Evolutionary conservation across 495 filamentous ascomycete genomes (phyloP), one percentile per base, ranked within the genome.

Genomic region (Talaromyces liani): DNA sequence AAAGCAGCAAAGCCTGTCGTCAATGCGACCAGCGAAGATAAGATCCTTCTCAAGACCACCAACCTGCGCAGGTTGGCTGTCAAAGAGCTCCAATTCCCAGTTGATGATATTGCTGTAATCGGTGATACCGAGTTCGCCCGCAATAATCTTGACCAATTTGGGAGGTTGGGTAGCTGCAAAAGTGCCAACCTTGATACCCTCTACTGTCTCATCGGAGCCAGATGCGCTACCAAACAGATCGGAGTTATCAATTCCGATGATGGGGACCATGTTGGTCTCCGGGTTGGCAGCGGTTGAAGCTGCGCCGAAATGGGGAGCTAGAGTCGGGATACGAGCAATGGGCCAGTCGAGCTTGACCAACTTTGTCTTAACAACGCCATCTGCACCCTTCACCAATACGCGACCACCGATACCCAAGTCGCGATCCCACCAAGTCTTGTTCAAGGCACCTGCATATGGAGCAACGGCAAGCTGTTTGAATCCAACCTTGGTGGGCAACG

Each of bases 81-180:
- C 94, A 70, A 87, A 98, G 34, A 98, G 87, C 73, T 98, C 94
- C n/a, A 97, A 84, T 69, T 98, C 94, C 94, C 94, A 98, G 74
- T 91, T 93, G 27, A 97, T 76, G 64, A 98, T 97, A 60, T 79
- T 84, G 73, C 75, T 80, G 67, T 81, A 75, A 69, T 92, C 85
- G 12, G 79, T 77, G 65, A 96, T 85, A 4, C 80, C 81, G 33
- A 97, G 82, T 69, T 94, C 83, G 5, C 77, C 77, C 22, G 87
- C 84, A 71, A 98, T 95, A 12, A 91, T 85, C 70, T 88, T 87
- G 58, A 97, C 91, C 10, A 98, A 83, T 55, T 87, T 87, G 53
- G 86, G 83, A 0, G 94, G 93, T 68, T 98, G 94, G 3, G 88
- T 93, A 8, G 88, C 77, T 20, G 82, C 79, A 68, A 97, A 98